Base-by-base conservation (phyloP, 305 asterid species). In the Stenogyne calaminthoides region DNA sequence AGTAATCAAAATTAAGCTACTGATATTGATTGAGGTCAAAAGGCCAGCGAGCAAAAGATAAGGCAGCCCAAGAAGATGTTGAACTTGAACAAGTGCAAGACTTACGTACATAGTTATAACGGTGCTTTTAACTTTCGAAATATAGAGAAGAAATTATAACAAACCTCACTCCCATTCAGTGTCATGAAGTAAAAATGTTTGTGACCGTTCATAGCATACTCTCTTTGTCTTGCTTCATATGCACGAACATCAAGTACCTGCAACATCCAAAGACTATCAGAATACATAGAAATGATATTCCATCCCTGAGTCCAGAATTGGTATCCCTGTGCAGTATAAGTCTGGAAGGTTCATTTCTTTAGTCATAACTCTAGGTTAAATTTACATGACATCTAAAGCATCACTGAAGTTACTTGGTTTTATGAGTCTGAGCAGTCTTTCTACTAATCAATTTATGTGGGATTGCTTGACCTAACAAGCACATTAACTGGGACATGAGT, bases 131-230 rank as follows among this genome's bases (percentile, higher is more conserved):
- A 75, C 64, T 69, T 70, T 58, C 67, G 27, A 64, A 7, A 57
- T 60, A 71, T 16, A 76, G 58, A 62, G 70, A 51, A 75, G 18
- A 52, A 71, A 75, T 67, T 36, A 74, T 20, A 5, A 70, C 89
- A 16, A 77, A 94, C 98, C 98, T 94, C 98, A 77, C 95, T 87
- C 77, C 97, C 96, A 81, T 90, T 94, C 81, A 94, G 82, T 44
- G 97, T 88, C 98, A 91, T 94, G 88, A 94, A 94, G 85, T 94
- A 94, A 84, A 94, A 94, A 87, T 94, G 97, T 70, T 76, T 89
- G 76, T 94, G 97, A 69, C 97, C 95, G 55, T 83, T 77, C 72
- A 81, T 55, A 71, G 97, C 98, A 83, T 91, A 89, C 67, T 89
- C 92, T 80, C 83, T 86, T 81, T 88, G 98, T 71, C 98, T 90